Evolutionary conservation across 495 filamentous ascomycete species (phyloP).

Genomic region (Penicillium lividum): DNA sequence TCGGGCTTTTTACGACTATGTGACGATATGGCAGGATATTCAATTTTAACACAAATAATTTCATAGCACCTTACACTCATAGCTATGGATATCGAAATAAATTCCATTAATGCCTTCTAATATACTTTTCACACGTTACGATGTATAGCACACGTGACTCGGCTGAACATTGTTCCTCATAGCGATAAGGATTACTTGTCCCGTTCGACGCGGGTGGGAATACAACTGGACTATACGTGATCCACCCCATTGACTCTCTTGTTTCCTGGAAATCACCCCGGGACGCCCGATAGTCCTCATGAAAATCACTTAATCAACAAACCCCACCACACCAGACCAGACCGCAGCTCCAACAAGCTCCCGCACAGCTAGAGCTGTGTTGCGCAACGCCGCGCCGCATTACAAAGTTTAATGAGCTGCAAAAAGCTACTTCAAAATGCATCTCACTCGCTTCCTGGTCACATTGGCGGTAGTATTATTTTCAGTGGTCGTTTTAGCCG

Average conservation of each 20-base stretch:
- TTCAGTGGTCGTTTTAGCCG: constrained; percentile 47
- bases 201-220: constrained; percentile 14
- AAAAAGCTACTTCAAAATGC: constrained; percentile 15
- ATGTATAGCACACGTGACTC: constrained; percentile 22
- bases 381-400: neutral
- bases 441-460: constrained; percentile 23
- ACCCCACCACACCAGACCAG: neutral
- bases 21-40: neutral
- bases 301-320: constrained; percentile 8
- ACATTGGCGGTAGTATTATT: constrained; percentile 28
- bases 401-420: neutral
- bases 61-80: neutral
- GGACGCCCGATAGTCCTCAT: constrained; percentile 13
- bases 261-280: constrained; percentile 4
- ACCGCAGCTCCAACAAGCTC: constrained; percentile 8
- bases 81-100: neutral
- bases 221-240: constrained; percentile 2
- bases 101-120: neutral
- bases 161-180: constrained; percentile 24
- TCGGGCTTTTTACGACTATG: constrained; percentile 1
- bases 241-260: constrained; percentile 4
- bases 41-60: neutral
- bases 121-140: neutral
- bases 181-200: constrained; percentile 28
- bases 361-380: constrained; percentile 9